A percentile compares a stretch with the other conserved stretches of the same genome.
phyloP scores from a whole-genome alignment of 1,139 yeast genomes.

The Zygosaccharomyces sapae region DNA sequence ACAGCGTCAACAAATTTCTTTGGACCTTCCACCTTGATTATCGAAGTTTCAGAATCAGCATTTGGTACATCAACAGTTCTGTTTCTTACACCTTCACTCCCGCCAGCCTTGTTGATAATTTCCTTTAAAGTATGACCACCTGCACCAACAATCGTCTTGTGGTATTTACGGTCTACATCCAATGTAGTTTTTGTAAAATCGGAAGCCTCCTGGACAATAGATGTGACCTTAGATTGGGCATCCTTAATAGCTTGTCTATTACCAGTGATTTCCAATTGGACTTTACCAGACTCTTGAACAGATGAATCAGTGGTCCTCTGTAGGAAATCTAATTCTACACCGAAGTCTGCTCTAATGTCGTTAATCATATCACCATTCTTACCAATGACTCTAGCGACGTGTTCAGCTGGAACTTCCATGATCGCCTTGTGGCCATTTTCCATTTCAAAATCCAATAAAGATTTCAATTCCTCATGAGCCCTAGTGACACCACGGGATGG shows the following conservation, averaged over 20 bases:
- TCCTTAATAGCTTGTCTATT: constrained; percentile 73
- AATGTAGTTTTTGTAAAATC: constrained; percentile 60
- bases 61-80: constrained; percentile 73
- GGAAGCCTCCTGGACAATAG: constrained; percentile 61
- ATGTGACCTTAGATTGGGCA: constrained; percentile 61
- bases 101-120: constrained; percentile 78
- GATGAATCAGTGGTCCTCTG: constrained; percentile 43
- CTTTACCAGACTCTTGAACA: constrained; percentile 42
- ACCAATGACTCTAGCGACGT: constrained; percentile 84
- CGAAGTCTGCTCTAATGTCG: constrained; percentile 75
- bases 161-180: constrained; percentile 70
- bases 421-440: constrained; percentile 73
- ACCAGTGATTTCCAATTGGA: constrained; percentile 72
- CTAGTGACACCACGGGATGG: constrained; percentile 86
- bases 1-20: constrained; percentile 68
- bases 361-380: constrained; percentile 80
- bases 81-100: constrained; percentile 44
- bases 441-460: constrained; percentile 78
- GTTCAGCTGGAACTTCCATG: constrained; percentile 63
- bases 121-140: constrained; percentile 74
- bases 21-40: constrained; percentile 71
- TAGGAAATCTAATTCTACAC: constrained; percentile 66
- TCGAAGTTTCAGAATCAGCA: constrained; percentile 58
- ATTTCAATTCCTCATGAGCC: constrained; percentile 82
- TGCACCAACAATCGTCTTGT: constrained; percentile 75